phyloP scores from a whole-genome alignment of 768 basidiomycete genomes.

The Jaapia argillacea region DNA sequence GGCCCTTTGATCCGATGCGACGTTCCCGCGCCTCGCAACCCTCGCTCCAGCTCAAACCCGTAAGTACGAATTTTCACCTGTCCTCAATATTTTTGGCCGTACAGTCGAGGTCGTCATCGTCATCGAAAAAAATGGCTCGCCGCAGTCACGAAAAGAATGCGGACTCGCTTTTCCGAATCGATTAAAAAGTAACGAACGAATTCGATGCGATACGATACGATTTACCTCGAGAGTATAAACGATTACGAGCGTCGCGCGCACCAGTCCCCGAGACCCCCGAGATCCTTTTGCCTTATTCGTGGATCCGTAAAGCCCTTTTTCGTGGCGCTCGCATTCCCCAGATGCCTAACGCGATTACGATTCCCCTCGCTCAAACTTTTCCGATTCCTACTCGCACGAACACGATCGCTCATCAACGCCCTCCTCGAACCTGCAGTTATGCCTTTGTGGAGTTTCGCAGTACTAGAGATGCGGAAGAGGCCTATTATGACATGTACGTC shows the following conservation, averaged over 20 bases:
- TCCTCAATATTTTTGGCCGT: slow-evolving; percentile 14
- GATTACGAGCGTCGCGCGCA: neutral
- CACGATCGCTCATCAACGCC: slow-evolving; percentile 52
- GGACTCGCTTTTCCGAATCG: no score
- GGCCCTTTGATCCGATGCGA: slow-evolving; percentile 84
- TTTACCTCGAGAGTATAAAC: neutral
- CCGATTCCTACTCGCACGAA: slow-evolving; percentile 1
- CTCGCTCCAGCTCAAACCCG: slow-evolving; percentile 67
- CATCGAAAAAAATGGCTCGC: neutral
- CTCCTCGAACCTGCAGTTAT: slow-evolving; percentile 50
- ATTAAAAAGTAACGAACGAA: no score
- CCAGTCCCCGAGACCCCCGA: neutral
- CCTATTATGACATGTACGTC: slow-evolving; percentile 74
- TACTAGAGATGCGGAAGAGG: slow-evolving; percentile 71
- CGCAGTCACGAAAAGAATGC: no score
- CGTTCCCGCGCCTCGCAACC: slow-evolving; percentile 79
- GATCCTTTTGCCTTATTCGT: neutral
- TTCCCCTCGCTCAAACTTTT: slow-evolving; percentile 11
- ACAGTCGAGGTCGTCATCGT: slow-evolving; percentile 23
- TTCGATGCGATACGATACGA: neutral
- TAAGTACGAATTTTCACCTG: slow-evolving; percentile 39
- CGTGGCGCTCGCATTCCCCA: slow-evolving; percentile 15
- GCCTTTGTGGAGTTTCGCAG: slow-evolving; percentile 82
- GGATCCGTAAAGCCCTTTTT: no score
- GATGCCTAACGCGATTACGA: slow-evolving; percentile 26